Evolutionary conservation across 805 yeast species (phyloP), one percentile per base, ranked within the genome.

Genomic region (Wickerhamiella azymoides): DNA sequence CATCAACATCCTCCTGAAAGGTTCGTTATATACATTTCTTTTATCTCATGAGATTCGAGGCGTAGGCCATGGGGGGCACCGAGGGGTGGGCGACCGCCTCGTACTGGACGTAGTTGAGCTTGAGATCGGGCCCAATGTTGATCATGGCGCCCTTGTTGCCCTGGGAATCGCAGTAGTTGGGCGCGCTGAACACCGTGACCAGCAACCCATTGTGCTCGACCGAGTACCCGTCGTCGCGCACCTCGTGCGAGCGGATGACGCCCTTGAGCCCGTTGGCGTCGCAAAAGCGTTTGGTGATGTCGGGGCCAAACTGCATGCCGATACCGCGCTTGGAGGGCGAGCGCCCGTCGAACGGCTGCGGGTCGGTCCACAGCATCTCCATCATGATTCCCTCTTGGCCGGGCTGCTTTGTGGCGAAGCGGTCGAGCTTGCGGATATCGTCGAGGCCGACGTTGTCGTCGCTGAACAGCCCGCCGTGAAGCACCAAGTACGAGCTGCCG

Each of bases 281-380:
- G 56, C 94, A 76, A 70, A 89, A 92, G 36, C 72, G 61, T 42
- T 76, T 77, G 4, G 98, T 89, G 49, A 92, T 75, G 60, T 92
- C 97, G 9, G 96, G 96, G 1, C 99, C 99, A 62, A 92, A 92
- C 61, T 92, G 95, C 62, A 84, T 75, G 26, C 97, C 97, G 47
- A 89, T 77, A 37, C 99, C 99, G 61, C 99, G 76, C 63, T 86
- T 86, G 18, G 93, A 82, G 5, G 92, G 84, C 1, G 85, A 76
- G 30, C 94, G 73, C 6, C 97, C 98, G 16, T 73, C 65, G 11
- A 66, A 69, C 0, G 69, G 68, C 62, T 86, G 96, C 1, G 98
- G 98, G 63, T 92, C 98, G 0, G 96, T 84, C 98, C 98, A 92
- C 50, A 92, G 68, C 58, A 92, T 70, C 59, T 92, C 98, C 96